Evolutionary conservation across 169 alveolate species (phyloP), one percentile per base, ranked within the genome.

Genomic region (Plasmodium berghei): DNA sequence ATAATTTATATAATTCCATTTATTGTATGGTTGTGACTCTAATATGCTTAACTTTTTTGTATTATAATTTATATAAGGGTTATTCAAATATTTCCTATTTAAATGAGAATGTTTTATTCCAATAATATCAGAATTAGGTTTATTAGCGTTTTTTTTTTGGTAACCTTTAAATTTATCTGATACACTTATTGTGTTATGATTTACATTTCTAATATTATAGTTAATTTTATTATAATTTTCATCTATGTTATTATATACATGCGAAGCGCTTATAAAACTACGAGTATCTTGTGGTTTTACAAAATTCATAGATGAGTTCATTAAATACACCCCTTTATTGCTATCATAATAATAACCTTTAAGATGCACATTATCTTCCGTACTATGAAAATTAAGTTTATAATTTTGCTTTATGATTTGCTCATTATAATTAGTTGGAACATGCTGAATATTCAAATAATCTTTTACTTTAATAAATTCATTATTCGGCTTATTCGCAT

Each of bases 71-170:
- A 22, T 67, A 54, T 22, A 45, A 72, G 46, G 24, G 20, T 12
- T 67, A 9, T 59, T 72, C 10, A 49, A 40, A 10, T 42, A 1
- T 52, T 67, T 54, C 49, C 69, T 54, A 54, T 72, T 72, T 49
- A 16, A 9, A 72, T 61, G 49, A 18, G 85, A 4, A 2, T 12
- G 18, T 16, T 16, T 58, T 9, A 18, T 58, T 20, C 20, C 26
- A 20, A 18, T 20, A 18, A n/a, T 58, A 14, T n/a, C 20, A 14
- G n/a, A 0, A 58, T 20, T 24, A n/a, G 66, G 26, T 12, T 16
- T 10, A 58, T 20, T 58, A n/a, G 26, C 10, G 0, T 0, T 0
- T 20, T 18, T 16, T 20, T 58, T 58, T 20, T 58, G 40, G 14
- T 20, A 34, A 5, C 42, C 8, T 34, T 34, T 34, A 8, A 1